Conservation (phyloP, 352 stramenopile genomes). For the Phytophthora foliorum region DNA sequence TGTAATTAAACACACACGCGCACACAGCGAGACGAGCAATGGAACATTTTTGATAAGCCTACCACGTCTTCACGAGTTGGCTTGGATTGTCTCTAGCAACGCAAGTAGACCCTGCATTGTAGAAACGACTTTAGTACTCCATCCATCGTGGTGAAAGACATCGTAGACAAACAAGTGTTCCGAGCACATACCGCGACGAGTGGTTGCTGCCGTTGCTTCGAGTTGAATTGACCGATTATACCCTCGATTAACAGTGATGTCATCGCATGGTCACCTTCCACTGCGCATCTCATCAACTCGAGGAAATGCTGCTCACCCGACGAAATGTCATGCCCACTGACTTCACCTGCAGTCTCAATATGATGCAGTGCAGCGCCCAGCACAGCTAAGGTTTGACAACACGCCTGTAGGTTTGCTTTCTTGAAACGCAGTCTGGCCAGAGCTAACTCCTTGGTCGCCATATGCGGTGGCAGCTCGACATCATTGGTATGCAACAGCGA, state of each 20-base stretch:
- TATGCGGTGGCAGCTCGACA: constrained; percentile 59
- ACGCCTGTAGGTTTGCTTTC: constrained; percentile 67
- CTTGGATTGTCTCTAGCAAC: constrained; percentile 26
- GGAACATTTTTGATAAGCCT: constrained; percentile 20
- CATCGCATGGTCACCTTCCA: constrained; percentile 72
- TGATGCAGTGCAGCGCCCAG: constrained; percentile 59
- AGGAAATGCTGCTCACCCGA: constrained; percentile 72
- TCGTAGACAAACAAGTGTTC: not conserved
- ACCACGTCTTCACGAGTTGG: not conserved
- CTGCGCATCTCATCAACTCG: constrained; percentile 72
- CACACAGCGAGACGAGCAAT: constrained; percentile 9
- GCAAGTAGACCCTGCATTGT: constrained; percentile 42
- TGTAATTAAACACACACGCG: constrained; percentile 21
- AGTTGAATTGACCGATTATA: constrained; percentile 47
- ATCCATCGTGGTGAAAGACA: no score
- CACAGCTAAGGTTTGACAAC: constrained; percentile 69
- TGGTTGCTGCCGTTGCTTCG: constrained; percentile 52
- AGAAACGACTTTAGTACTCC: not conserved
- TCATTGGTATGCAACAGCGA: constrained; percentile 65
- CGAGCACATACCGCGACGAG: constrained; percentile 45
- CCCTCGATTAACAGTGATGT: constrained; percentile 67
- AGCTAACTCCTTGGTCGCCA: constrained; percentile 64
- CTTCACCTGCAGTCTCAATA: constrained; percentile 52
- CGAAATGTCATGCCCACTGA: constrained; percentile 57
- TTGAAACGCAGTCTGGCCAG: constrained; percentile 63